Percentiles rank a stretch among this genome's conserved stretches.
Evolutionary conservation across 768 basidiomycete species (phyloP).

Genomic region (Rhodosporidiobolus odoratus): DNA sequence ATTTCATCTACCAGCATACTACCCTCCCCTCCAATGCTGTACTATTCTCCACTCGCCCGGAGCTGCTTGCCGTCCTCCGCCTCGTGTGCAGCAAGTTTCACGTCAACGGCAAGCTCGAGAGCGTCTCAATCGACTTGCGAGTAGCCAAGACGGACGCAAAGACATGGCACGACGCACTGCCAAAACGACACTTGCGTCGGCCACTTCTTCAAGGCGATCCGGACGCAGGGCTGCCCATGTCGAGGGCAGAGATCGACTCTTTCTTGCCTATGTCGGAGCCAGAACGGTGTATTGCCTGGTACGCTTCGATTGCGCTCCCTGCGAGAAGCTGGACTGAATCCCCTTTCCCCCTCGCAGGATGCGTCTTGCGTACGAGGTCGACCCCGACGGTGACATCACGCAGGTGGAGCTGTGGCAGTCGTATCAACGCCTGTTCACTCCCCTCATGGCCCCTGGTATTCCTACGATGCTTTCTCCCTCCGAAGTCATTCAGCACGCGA

Average conservation of each 20-base stretch:
- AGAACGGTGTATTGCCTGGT: constrained; percentile 41
- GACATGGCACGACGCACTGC: constrained; percentile 1
- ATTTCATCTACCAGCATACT: constrained; percentile 43
- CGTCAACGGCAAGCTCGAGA: constrained; percentile 23
- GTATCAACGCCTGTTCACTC: constrained; percentile 76
- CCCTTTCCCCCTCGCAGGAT: constrained; percentile 59
- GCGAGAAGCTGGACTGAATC: no score
- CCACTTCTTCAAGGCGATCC: neutral
- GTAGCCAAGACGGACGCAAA: neutral
- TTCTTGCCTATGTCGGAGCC: constrained; percentile 17
- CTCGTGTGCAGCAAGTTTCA: constrained; percentile 31
- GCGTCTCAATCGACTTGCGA: constrained; percentile 22
- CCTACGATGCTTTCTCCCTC: constrained; percentile 64
- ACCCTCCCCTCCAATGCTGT: constrained; percentile 36
- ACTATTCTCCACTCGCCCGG: constrained; percentile 25
- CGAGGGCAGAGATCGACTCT: constrained; percentile 4
- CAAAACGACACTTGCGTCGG: constrained; percentile 15
- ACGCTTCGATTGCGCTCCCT: constrained; percentile 22
- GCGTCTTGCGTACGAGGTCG: constrained; percentile 75
- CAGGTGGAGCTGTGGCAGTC: constrained; percentile 95
- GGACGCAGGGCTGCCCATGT: neutral
- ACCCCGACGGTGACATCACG: constrained; percentile 71
- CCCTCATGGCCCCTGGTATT: constrained; percentile 50
- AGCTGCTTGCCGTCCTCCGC: constrained; percentile 33
- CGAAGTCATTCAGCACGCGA: constrained; percentile 92